A percentile compares a stretch with the other conserved stretches of the same genome.
phyloP scores from a whole-genome alignment of 106 monocot genomes.

The Ottelia alismoides region DNA sequence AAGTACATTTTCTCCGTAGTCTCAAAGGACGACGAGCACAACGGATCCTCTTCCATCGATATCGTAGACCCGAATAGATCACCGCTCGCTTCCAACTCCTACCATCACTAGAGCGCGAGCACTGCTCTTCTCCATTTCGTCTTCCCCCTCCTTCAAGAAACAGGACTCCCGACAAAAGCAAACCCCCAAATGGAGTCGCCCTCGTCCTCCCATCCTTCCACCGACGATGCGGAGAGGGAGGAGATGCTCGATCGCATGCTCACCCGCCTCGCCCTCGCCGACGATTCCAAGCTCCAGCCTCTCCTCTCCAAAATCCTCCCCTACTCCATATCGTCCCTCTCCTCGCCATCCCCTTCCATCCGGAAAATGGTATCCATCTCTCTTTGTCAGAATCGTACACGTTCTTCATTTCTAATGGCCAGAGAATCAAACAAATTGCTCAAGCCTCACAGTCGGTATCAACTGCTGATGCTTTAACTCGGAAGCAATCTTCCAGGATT shows the following conservation, averaged over 20 bases:
- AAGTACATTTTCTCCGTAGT: too few relatives aligned
- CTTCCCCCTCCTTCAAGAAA: too few relatives aligned
- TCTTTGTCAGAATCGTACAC: neutral
- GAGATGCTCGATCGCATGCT: conserved; percentile 92
- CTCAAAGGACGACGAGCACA: too few relatives aligned
- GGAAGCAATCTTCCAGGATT: neutral
- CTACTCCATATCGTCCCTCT: conserved; percentile 75
- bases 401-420: neutral
- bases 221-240: conserved; percentile 51
- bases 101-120: too few relatives aligned
- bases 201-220: neutral
- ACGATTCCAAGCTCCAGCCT: conserved; percentile 52
- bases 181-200: too few relatives aligned
- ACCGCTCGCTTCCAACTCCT: too few relatives aligned
- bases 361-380: conserved; percentile 43
- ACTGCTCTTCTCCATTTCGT: too few relatives aligned
- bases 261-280: conserved; percentile 84
- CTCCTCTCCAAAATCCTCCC: conserved; percentile 74
- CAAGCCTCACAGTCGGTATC: neutral
- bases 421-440: neutral
- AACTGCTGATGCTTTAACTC: neutral
- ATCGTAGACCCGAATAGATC: too few relatives aligned
- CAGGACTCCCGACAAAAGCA: too few relatives aligned
- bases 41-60: too few relatives aligned
- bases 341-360: conserved; percentile 65